A percentile compares a stretch with the other conserved stretches of the same genome.
Evolutionary conservation across 768 basidiomycete species (phyloP).

Genomic region (Lenzites betulinus): DNA sequence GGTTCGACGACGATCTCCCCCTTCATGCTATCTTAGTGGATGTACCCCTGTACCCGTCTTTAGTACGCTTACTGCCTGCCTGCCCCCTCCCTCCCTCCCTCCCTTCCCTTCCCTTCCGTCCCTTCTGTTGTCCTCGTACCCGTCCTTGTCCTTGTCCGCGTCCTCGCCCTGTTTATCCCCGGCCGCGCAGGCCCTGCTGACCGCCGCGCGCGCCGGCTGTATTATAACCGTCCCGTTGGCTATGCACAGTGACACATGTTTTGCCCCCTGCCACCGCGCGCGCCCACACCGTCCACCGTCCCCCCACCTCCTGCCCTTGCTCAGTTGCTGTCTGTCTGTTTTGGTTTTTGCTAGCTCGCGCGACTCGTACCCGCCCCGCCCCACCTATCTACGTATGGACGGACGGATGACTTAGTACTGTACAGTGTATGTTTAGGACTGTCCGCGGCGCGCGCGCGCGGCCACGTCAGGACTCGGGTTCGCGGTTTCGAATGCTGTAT

Average conservation of each 20-base stretch:
- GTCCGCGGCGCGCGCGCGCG: too few relatives aligned
- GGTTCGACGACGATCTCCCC: conserved; percentile 1
- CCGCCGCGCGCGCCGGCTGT: background rate
- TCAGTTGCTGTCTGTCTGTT: background rate
- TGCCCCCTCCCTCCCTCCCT: background rate
- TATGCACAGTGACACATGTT: background rate
- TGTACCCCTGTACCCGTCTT: conserved; percentile 2
- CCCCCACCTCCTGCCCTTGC: background rate
- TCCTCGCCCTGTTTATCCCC: background rate
- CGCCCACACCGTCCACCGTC: too few relatives aligned
- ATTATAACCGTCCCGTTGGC: background rate
- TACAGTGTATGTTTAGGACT: background rate
- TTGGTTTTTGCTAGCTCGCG: background rate
- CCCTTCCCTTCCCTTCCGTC: background rate
- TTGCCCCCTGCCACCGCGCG: too few relatives aligned
- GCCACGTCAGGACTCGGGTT: too few relatives aligned
- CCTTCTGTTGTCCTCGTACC: background rate
- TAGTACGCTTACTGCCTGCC: background rate
- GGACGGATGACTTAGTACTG: background rate
- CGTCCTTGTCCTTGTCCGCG: background rate
- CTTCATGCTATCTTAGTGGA: conserved; percentile 11
- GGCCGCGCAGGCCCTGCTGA: background rate
- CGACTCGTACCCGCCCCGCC: background rate
- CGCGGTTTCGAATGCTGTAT: conserved; percentile 7
- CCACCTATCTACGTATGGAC: background rate